Conservation (phyloP, 768 basidiomycete species). For the Boletus sp. region DNA sequence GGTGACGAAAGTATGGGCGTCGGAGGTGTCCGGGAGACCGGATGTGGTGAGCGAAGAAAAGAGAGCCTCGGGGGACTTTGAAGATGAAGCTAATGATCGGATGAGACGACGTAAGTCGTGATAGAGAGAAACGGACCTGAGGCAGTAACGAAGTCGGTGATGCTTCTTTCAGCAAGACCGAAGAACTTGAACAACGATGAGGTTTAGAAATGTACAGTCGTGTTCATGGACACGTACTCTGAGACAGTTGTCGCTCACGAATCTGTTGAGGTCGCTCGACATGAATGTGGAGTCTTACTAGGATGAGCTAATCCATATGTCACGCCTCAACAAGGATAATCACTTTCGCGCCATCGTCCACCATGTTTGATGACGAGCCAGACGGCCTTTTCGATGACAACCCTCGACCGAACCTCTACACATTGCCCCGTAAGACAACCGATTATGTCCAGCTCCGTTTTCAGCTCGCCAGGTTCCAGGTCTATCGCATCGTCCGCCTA, state of each 20-base stretch:
- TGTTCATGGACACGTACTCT: slow-evolving; percentile 42
- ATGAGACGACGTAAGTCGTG: neutral
- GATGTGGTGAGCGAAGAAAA: slow-evolving; percentile 71
- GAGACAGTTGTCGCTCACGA: slow-evolving; percentile 77
- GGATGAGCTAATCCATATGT: neutral
- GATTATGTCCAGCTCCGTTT: slow-evolving; percentile 31
- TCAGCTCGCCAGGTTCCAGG: slow-evolving; percentile 28
- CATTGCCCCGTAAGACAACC: slow-evolving; percentile 9
- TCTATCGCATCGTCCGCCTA: slow-evolving; percentile 25
- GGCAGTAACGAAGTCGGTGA: slow-evolving; percentile 84
- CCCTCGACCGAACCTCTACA: neutral
- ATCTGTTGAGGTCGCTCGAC: slow-evolving; percentile 65
- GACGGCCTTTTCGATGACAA: neutral
- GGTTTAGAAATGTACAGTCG: neutral
- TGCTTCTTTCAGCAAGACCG: slow-evolving; percentile 79
- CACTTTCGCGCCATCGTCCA: neutral
- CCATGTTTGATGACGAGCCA: slow-evolving; percentile 8
- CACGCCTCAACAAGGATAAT: no score
- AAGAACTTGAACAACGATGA: slow-evolving; percentile 55
- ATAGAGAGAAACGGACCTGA: slow-evolving; percentile 51
- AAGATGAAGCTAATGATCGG: slow-evolving; percentile 55
- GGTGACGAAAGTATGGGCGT: slow-evolving; percentile 75
- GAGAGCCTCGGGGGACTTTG: slow-evolving; percentile 78
- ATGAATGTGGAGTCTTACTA: slow-evolving; percentile 35
- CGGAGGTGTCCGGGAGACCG: slow-evolving; percentile 80